Evolutionary conservation across 805 yeast genomes (phyloP), one percentile per base, ranked within the genome.

Genomic region (Sugiyamaella americana): DNA sequence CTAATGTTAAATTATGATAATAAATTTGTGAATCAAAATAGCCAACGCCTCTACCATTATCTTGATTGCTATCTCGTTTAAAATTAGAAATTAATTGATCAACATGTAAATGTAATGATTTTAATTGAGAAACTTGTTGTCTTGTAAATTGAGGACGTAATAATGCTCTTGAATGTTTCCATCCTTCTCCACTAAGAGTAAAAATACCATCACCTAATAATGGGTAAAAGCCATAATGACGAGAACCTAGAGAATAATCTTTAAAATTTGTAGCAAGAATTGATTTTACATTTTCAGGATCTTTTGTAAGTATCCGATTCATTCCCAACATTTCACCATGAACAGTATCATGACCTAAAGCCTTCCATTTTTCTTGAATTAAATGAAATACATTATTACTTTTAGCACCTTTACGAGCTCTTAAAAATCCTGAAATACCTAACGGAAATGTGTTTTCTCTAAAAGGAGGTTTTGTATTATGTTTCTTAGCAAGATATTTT

Each of bases 151-250:
- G 67, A 4, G 70, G 70, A 30, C 68, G 57, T 37, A 66, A 55
- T 58, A 66, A 47, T 4, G 63, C 58, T 11, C 70, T 53, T 16
- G 68, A 61, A 44, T 66, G 69, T 40, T 60, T 58, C 70, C 70
- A 66, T 22, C 58, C 61, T 35, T 54, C 55, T 22, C 67, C 66
- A 34, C 59, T 59, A 20, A 61, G 56, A 3, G 68, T 65, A 54
- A 66, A 66, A 40, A 66, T 65, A 1, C 70, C 70, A 24, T 55
- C 51, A 3, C 69, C 69, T 11, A 66, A 51, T 21, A 65, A 43
- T 8, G 63, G 64, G 18, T 41, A 47, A 37, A 66, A 52, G 34
- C 54, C 54, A n/a, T 38, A 44, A 40, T 55, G 44, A 6, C 70
- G 54, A 16, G 37, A 23, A 1, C 64, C 67, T 18, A 66, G 52